Conservation (phyloP, 805 yeast genomes). For the Monosporozyma servazzii region DNA sequence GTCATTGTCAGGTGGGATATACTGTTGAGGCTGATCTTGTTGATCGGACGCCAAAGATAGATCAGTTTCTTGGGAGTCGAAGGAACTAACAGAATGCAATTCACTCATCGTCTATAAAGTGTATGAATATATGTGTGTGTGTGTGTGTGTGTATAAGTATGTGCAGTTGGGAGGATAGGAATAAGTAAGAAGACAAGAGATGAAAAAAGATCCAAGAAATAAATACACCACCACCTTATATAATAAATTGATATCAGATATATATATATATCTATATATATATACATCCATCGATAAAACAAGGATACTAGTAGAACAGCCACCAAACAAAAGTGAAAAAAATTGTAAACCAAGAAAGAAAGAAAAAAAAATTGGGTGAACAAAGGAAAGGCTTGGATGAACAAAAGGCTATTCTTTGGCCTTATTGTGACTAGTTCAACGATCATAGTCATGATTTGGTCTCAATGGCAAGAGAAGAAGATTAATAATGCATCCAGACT, state of each 20-base stretch:
- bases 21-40: slow-evolving; percentile 20
- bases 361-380: too few relatives aligned
- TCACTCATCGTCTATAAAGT: slow-evolving; percentile 8
- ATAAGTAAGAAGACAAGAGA: neutral
- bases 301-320: neutral
- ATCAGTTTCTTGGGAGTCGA: slow-evolving; percentile 8
- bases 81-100: slow-evolving; percentile 9
- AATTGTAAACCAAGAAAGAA: too few relatives aligned
- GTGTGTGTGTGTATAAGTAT: neutral
- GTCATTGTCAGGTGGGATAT: slow-evolving; percentile 10
- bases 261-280: neutral
- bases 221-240: too few relatives aligned
- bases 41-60: slow-evolving; percentile 10
- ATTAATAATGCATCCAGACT: too few relatives aligned
- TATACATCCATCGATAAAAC: neutral
- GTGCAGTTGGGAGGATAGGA: neutral
- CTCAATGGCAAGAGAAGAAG: too few relatives aligned
- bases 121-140: neutral
- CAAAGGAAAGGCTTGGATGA: too few relatives aligned
- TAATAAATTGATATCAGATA: too few relatives aligned
- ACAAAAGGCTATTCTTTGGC: too few relatives aligned
- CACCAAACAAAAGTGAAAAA: neutral
- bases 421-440: too few relatives aligned
- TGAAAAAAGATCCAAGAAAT: neutral
- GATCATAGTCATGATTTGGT: too few relatives aligned